Percentiles rank a stretch among this genome's conserved stretches.
These are phyloP conservation scores for Fusarium circinatum DNA, from an alignment of 2,329 filamentous ascomycete genomes.

Conservation along the genomic window DNA sequence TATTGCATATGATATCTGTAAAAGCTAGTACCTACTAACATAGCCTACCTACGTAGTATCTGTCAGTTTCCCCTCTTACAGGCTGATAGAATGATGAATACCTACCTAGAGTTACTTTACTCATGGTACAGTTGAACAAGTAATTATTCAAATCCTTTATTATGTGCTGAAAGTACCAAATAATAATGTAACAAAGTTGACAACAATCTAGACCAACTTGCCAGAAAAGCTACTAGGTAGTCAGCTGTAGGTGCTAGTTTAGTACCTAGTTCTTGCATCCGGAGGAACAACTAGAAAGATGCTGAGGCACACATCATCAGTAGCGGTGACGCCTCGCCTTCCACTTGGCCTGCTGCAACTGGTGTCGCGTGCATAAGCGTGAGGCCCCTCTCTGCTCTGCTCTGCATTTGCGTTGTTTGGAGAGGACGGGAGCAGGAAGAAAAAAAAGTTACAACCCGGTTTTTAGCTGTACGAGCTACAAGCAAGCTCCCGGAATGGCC, in stretches of 20 bases:
- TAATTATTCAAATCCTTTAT: background rate
- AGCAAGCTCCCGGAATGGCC: constrained; percentile 16
- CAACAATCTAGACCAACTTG: background rate
- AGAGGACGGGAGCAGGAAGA: background rate
- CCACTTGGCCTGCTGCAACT: constrained; percentile 39
- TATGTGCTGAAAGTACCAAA: background rate
- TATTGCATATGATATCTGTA: background rate
- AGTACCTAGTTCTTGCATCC: background rate
- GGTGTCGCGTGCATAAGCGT: constrained; percentile 46
- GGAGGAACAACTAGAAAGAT: background rate
- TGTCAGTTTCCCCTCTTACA: background rate
- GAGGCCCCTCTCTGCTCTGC: constrained; percentile 19
- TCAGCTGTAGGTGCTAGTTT: too few species aligned
- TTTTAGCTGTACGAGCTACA: constrained; percentile 22
- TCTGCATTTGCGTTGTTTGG: constrained; percentile 1
- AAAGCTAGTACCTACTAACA: background rate
- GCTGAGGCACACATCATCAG: constrained; percentile 24
- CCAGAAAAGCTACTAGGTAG: background rate
- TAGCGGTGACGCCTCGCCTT: constrained; percentile 38
- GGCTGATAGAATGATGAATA: background rate
- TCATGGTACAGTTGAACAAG: background rate
- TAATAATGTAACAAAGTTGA: background rate
- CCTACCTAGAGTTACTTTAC: background rate
- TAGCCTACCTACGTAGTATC: too few species aligned
- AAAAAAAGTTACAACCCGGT: constrained; percentile 18